Conservation (phyloP, 1,284 basidiomycete genomes). For the Leccinum griseonigrum region DNA sequence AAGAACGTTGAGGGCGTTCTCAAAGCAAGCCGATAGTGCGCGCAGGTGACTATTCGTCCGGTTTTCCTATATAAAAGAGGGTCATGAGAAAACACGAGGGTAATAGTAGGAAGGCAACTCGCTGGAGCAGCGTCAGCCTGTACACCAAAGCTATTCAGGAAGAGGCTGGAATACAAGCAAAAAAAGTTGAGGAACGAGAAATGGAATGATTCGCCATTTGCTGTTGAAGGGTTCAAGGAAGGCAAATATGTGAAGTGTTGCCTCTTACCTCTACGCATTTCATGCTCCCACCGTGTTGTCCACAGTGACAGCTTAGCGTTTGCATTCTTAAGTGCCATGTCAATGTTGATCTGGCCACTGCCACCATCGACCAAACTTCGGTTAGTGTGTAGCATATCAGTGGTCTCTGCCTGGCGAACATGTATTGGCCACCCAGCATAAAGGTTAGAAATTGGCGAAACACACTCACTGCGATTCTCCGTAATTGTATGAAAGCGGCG, state of each 20-base stretch:
- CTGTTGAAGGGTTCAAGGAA: conserved; percentile 36
- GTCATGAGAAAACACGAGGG: conserved; percentile 5
- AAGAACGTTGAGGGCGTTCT: conserved; percentile 66
- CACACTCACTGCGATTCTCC: conserved; percentile 65
- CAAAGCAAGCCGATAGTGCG: conserved; percentile 68
- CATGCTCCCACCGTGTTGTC: conserved; percentile 63
- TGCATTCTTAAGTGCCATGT: conserved; percentile 64
- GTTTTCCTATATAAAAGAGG: conserved; percentile 34
- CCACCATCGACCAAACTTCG: conserved; percentile 44
- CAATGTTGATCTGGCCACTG: conserved; percentile 64
- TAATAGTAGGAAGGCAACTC: conserved; percentile 22
- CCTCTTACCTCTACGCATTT: conserved; percentile 63
- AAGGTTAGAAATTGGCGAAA: not conserved
- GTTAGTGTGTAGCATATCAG: conserved; percentile 64
- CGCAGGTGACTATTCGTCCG: conserved; percentile 59
- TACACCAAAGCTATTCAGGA: conserved; percentile 79
- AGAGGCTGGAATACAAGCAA: conserved; percentile 71
- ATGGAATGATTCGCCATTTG: conserved; percentile 67
- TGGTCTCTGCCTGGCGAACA: conserved; percentile 61
- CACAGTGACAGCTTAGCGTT: conserved; percentile 70
- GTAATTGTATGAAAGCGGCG: conserved; percentile 69
- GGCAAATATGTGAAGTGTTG: not conserved
- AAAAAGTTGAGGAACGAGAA: conserved; percentile 70
- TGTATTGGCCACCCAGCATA: conserved; percentile 9
- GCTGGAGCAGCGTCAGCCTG: conserved; percentile 59